These are phyloP conservation scores for Theileria sp. DNA, from an alignment of 169 alveolate genomes.

Conservation along the genomic window DNA sequence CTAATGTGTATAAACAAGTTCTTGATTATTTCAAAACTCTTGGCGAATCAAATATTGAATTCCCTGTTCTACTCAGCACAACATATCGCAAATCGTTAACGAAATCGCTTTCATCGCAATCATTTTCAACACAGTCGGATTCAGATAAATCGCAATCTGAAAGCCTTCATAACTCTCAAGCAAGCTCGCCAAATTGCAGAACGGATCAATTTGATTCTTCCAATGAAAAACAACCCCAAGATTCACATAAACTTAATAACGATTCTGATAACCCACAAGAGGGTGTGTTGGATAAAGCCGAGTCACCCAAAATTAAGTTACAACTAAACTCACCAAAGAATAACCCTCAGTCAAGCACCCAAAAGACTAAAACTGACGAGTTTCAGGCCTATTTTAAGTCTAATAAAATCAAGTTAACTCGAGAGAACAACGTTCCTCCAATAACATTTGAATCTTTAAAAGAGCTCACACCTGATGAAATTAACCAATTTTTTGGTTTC, in stretches of 20 bases:
- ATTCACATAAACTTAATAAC: background rate
- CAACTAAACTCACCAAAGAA: background rate
- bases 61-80: background rate
- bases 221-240: background rate
- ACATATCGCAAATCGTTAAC: background rate
- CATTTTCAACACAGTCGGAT: background rate
- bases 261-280: background rate
- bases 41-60: background rate
- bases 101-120: background rate
- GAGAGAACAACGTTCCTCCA: background rate
- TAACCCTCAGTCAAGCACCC: background rate
- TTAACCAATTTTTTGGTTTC: background rate
- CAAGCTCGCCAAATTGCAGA: background rate
- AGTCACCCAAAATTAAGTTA: background rate
- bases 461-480: background rate
- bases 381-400: background rate
- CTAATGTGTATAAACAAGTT: background rate
- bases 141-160: background rate
- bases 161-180: background rate
- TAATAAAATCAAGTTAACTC: background rate
- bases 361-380: background rate
- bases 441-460: background rate
- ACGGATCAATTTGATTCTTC: background rate
- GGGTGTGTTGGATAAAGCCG: background rate
- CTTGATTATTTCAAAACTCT: background rate